Evolutionary conservation across 495 filamentous ascomycete genomes (phyloP), one percentile per base, ranked within the genome.

Genomic region (Elasticomyces elasticus): DNA sequence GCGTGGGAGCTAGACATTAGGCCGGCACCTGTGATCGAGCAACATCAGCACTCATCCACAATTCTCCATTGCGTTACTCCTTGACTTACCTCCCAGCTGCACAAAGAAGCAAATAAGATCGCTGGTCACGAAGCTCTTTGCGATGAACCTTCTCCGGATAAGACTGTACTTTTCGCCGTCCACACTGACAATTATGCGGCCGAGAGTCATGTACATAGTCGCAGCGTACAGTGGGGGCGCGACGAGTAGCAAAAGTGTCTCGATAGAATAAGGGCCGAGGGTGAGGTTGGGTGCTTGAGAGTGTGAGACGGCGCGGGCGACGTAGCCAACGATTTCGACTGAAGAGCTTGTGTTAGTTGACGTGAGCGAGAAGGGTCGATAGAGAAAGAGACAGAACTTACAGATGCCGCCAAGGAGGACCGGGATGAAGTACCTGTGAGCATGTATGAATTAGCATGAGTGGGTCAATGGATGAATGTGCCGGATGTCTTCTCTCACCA

Each of bases 181-280:
- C 0, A 76, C 67, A 30, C 72, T 62, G 0, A 55, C 57, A 46
- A 69, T 70, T 42, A 73, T 57, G 22, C 69, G 63, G 17, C 70
- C 71, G 0, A 72, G 62, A 3, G 64, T 58, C 70, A 72, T 73
- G 67, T 75, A 74, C 24, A 72, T 71, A 19, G 67, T 66, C 4
- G 72, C 72, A 38, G 68, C 67, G 47, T 69, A 69, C 40, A 72
- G 62, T 20, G 65, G 61, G 2, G 68, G 74, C 3, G 62, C 72
- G 37, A 76, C 60, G 24, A 77, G 66, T 28, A 76, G 64, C 26
- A 69, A 43, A 15, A 66, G 44, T 4, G 58, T 49, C 31, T 37
- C 10, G 31, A 37, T n/a, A n/a, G n/a, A 10, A n/a, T 37, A 37
- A n/a, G 31, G 31, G 10, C 50, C 67, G 58, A 10, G 43, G 7